phyloP scores from a whole-genome alignment of 2,329 filamentous ascomycete genomes.

The Pyrenophora graminea region DNA sequence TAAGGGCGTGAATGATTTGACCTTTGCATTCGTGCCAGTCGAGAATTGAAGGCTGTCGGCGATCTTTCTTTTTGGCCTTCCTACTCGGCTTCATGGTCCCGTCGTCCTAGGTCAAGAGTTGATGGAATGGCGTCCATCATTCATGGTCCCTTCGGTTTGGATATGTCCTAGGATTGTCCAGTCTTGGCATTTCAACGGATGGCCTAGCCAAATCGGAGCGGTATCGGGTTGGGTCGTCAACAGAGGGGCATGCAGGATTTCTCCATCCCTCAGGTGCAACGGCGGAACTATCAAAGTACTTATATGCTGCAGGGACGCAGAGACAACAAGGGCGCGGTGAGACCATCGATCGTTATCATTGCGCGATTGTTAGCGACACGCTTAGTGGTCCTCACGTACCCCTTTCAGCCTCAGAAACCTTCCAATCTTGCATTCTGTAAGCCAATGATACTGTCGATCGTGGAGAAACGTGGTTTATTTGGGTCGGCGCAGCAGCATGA shows the following conservation, averaged over 20 bases:
- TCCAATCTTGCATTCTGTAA: conserved; percentile 14
- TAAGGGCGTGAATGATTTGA: too few species aligned
- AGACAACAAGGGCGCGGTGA: conserved; percentile 16
- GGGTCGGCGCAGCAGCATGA: conserved; percentile 17
- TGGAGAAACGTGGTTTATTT: neutral
- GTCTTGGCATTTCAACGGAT: conserved; percentile 17
- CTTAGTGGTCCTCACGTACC: conserved; percentile 29
- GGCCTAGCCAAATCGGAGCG: conserved; percentile 12
- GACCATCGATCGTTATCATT: conserved; percentile 44
- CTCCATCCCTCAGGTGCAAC: neutral
- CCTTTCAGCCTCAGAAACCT: conserved; percentile 11
- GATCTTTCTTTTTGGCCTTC: neutral
- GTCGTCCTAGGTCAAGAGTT: too few species aligned
- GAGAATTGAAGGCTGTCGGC: neutral
- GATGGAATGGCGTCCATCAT: neutral
- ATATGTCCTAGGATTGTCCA: neutral
- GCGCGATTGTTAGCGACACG: conserved; percentile 44
- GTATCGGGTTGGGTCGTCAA: conserved; percentile 1
- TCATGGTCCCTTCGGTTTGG: neutral
- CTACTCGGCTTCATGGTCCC: too few species aligned
- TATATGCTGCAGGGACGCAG: conserved; percentile 22
- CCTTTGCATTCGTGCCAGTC: too few species aligned
- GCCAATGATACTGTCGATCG: conserved; percentile 27
- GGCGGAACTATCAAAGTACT: conserved; percentile 4
- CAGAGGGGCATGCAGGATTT: neutral